Base-by-base conservation (phyloP, 75 land plant genomes). In the Selaginella tamariscina region DNA sequence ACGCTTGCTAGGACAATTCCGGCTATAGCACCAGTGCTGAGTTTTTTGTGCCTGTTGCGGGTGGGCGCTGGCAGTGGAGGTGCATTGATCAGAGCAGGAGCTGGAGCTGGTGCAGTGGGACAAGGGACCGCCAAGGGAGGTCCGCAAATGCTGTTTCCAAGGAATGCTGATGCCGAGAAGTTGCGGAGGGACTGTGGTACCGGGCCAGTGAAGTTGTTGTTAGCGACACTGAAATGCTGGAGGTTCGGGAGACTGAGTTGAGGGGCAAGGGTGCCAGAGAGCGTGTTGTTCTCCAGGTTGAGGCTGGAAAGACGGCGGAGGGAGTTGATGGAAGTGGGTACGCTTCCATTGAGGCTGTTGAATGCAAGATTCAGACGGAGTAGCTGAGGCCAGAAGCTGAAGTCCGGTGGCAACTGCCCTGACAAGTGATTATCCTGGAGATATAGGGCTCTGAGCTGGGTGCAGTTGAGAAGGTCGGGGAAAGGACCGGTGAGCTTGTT, bases 201-300 rank as follows among this genome's bases (percentile, higher is more conserved):
- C 5, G 81, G 69, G 13, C 97, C 97, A 20, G 68, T 86, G 44
- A 92, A 59, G 15, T 56, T 56, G 70, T 88, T 92, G 69, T 74
- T 66, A 9, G 97, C 85, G 0, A 92, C 87, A 32, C 84, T 86
- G 70, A 92, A 84, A 73, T 82, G 79, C 24, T 32, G 70, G 55
- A 84, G 79, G 67, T 72, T 74, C 0, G 65, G 60, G 57, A 85
- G 89, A 2, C 30, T 20, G 33, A 76, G 49, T 15, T 39, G 11
- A 5, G 49, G 49, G 11, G 62, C 26, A 2, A 59, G 62, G 26
- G 9, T 23, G n/a, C 62, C 62, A n/a, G 24, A 23, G 18, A 59
- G 62, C 62, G 62, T 23, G 62, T 59, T 59, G 62, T 59, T 59
- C 62, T 59, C 27, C 9, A 59, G 62, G 26, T 23, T 23, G 24